These are phyloP conservation scores for Metschnikowia similis DNA, from an alignment of 805 yeast species.

Conservation along the genomic window DNA sequence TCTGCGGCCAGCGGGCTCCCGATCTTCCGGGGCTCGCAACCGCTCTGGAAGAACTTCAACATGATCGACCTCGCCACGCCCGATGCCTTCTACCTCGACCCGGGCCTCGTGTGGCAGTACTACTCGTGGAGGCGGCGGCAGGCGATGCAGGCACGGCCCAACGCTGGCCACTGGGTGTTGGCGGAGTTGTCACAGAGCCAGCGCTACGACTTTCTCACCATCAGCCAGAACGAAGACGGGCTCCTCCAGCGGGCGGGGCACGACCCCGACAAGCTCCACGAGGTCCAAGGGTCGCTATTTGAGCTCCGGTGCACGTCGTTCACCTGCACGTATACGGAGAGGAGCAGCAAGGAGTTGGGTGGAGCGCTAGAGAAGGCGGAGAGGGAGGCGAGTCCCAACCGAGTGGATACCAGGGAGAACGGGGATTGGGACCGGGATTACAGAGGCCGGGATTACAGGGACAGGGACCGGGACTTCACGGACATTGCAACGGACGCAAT, in stretches of 20 bases:
- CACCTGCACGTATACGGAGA: conserved; percentile 58
- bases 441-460: neutral
- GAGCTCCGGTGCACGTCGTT: conserved; percentile 71
- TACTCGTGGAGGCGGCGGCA: conserved; percentile 64
- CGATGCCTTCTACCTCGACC: conserved; percentile 80
- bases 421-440: conserved; percentile 3
- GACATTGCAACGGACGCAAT: too few relatives aligned
- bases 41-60: conserved; percentile 72
- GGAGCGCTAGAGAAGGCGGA: conserved; percentile 11
- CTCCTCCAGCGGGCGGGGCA: conserved; percentile 65
- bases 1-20: conserved; percentile 75
- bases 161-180: conserved; percentile 66
- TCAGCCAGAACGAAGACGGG: conserved; percentile 85
- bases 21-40: conserved; percentile 68
- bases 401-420: too few relatives aligned
- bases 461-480: neutral
- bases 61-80: conserved; percentile 87
- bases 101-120: conserved; percentile 88
- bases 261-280: conserved; percentile 47
- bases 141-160: conserved; percentile 68
- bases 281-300: conserved; percentile 78
- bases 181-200: conserved; percentile 50
- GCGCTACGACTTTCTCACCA: conserved; percentile 47
- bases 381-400: too few relatives aligned
- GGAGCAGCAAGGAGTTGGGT: neutral